Evolutionary conservation across 202 grass and related monocot genomes (phyloP).

Genomic region (Carex arenaria): DNA sequence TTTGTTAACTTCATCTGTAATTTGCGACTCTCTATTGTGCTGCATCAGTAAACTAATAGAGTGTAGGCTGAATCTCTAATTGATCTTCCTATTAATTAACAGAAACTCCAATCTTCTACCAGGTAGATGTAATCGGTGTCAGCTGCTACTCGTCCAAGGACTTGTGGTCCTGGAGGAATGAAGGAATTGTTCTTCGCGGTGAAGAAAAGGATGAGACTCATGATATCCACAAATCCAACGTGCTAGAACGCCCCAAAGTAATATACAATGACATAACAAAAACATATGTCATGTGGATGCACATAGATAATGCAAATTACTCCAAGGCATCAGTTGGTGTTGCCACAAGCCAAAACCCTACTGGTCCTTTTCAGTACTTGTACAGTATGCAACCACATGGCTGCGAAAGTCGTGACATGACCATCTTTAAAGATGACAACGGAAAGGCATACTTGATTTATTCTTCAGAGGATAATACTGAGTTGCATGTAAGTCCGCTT

Average conservation of each 20-base stretch:
- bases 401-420: constrained; percentile 95
- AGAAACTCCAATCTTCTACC: constrained; percentile 12
- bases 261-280: constrained; percentile 73
- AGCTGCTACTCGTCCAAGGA: constrained; percentile 96
- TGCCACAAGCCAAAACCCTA: constrained; percentile 52
- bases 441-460: constrained; percentile 90
- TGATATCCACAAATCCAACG: constrained; percentile 90
- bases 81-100: background rate
- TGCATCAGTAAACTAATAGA: background rate
- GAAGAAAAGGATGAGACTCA: constrained; percentile 62
- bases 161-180: constrained; percentile 84
- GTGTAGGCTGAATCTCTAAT: constrained; percentile 4
- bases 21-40: background rate
- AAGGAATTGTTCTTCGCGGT: constrained; percentile 73
- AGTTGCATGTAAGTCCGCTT: constrained; percentile 71
- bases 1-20: background rate
- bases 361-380: constrained; percentile 72
- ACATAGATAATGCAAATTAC: constrained; percentile 89
- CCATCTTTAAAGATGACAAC: constrained; percentile 90
- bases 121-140: constrained; percentile 94
- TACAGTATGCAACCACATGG: constrained; percentile 81
- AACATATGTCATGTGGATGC: constrained; percentile 99
- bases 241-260: constrained; percentile 95
- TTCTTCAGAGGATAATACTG: constrained; percentile 87
- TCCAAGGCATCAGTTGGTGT: constrained; percentile 88